phyloP scores from a whole-genome alignment of 306 rosid genomes.

The Vicia faba region DNA sequence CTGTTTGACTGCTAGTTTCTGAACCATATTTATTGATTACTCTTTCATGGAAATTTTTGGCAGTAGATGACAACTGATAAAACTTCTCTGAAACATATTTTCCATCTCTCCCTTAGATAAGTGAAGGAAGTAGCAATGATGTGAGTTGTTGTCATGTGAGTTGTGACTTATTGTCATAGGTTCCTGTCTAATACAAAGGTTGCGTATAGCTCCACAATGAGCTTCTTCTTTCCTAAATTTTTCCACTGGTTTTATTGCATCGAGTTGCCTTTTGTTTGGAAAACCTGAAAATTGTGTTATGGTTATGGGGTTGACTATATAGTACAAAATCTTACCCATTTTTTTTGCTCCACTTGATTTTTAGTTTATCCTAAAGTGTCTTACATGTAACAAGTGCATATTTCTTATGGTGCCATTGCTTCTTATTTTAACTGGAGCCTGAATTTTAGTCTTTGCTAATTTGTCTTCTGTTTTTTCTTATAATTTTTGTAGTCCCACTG shows the following conservation, averaged over 20 bases:
- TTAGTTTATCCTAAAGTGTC: conserved; percentile 15
- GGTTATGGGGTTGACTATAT: neutral
- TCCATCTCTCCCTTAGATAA: neutral
- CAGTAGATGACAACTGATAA: conserved; percentile 2
- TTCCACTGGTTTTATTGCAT: neutral
- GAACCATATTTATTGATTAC: neutral
- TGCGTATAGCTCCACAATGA: neutral
- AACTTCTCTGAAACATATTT: neutral
- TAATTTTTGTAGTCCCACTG: conserved; percentile 61
- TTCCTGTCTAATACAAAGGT: neutral
- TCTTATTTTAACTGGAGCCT: conserved; percentile 17
- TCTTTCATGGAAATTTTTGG: neutral
- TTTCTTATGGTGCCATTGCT: neutral
- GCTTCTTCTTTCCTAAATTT: neutral
- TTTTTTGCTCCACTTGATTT: neutral
- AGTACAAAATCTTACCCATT: neutral
- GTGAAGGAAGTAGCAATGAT: neutral
- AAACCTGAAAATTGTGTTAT: neutral
- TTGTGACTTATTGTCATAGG: neutral
- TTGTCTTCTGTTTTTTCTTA: neutral
- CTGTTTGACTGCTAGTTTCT: conserved; percentile 7
- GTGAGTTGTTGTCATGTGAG: neutral
- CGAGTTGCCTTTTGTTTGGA: neutral
- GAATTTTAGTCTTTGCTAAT: conserved; percentile 14
- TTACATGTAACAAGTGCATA: neutral